phyloP scores from a whole-genome alignment of 192 early-diverging fungal genomes.

The Coemansia umbellata region DNA sequence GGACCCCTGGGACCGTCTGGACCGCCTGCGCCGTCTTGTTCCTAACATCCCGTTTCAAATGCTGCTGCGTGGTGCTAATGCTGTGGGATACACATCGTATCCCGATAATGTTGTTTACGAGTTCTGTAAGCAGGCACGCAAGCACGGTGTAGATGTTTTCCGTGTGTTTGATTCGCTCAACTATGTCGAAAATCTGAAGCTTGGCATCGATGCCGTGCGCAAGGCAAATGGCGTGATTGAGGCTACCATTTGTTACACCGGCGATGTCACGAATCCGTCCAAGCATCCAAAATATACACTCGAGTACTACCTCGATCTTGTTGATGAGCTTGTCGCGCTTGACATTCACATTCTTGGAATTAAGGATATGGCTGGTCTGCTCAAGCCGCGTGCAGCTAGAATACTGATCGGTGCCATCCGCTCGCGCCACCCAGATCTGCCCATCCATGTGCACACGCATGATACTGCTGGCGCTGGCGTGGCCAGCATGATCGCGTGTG shows the following conservation, averaged over 20 bases:
- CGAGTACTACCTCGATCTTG: slow-evolving; percentile 89
- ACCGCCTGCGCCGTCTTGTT: slow-evolving; percentile 74
- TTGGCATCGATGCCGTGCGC: slow-evolving; percentile 91
- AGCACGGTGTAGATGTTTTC: slow-evolving; percentile 93
- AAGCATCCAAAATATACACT: slow-evolving; percentile 79
- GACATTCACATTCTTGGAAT: slow-evolving; percentile 92
- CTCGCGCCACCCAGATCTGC: slow-evolving; percentile 78
- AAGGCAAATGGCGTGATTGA: slow-evolving; percentile 93
- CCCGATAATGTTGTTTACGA: slow-evolving; percentile 97
- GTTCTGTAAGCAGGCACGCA: slow-evolving; percentile 87
- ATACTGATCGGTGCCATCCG: slow-evolving; percentile 86
- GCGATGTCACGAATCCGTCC: slow-evolving; percentile 85
- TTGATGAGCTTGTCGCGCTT: slow-evolving; percentile 79
- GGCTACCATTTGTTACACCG: slow-evolving; percentile 88
- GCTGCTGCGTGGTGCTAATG: slow-evolving; percentile 96
- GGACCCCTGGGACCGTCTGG: slow-evolving; percentile 94
- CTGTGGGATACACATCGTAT: slow-evolving; percentile 95
- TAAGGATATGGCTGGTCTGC: slow-evolving; percentile 96
- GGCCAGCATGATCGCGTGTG: slow-evolving; percentile 89
- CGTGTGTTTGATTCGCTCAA: slow-evolving; percentile 98
- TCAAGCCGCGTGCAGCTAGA: slow-evolving; percentile 88
- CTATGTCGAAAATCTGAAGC: slow-evolving; percentile 92
- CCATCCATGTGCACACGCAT: slow-evolving; percentile 95
- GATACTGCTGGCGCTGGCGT: slow-evolving; percentile 97
- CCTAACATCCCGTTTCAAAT: slow-evolving; percentile 99